Evolutionary conservation across 306 rosid species (phyloP).

Genomic region (Rosa rugosa): DNA sequence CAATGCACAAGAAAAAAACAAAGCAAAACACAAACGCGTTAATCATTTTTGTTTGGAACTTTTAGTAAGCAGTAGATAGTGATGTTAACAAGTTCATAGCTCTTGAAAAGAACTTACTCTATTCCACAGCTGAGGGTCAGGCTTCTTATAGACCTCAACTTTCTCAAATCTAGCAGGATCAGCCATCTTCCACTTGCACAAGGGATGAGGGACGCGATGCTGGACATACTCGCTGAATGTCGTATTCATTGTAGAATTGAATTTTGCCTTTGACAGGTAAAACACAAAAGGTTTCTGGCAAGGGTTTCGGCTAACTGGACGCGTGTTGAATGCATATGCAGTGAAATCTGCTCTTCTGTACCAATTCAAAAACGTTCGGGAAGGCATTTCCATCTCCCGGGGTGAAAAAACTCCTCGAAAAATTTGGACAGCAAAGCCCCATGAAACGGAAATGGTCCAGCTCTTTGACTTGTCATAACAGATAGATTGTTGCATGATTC

Average conservation of each 20-base stretch:
- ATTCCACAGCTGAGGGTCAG: slow-evolving; percentile 82
- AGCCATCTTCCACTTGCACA: slow-evolving; percentile 80
- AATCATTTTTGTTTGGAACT: not conserved
- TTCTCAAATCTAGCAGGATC: slow-evolving; percentile 56
- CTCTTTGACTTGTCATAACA: slow-evolving; percentile 61
- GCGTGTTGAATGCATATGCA: slow-evolving; percentile 95
- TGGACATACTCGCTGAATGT: slow-evolving; percentile 58
- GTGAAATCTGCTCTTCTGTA: slow-evolving; percentile 88
- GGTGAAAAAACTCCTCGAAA: slow-evolving; percentile 80
- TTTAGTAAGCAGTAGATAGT: not conserved
- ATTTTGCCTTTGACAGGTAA: slow-evolving; percentile 56
- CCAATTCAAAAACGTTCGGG: slow-evolving; percentile 94
- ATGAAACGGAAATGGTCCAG: slow-evolving; percentile 90
- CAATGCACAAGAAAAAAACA: slow-evolving; percentile 15
- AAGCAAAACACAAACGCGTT: slow-evolving; percentile 14
- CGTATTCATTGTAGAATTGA: slow-evolving; percentile 40
- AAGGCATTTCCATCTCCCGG: slow-evolving; percentile 93
- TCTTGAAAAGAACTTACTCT: slow-evolving; percentile 54
- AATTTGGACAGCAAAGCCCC: slow-evolving; percentile 92
- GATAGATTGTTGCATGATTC: slow-evolving; percentile 88
- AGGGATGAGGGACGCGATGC: slow-evolving; percentile 60
- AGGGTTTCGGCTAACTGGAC: slow-evolving; percentile 79
- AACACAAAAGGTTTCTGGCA: slow-evolving; percentile 93
- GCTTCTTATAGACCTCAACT: slow-evolving; percentile 63
- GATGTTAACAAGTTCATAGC: not conserved